Conservation (phyloP, 2,329 filamentous ascomycete genomes). For the Diaporthe citrichinensis region DNA sequence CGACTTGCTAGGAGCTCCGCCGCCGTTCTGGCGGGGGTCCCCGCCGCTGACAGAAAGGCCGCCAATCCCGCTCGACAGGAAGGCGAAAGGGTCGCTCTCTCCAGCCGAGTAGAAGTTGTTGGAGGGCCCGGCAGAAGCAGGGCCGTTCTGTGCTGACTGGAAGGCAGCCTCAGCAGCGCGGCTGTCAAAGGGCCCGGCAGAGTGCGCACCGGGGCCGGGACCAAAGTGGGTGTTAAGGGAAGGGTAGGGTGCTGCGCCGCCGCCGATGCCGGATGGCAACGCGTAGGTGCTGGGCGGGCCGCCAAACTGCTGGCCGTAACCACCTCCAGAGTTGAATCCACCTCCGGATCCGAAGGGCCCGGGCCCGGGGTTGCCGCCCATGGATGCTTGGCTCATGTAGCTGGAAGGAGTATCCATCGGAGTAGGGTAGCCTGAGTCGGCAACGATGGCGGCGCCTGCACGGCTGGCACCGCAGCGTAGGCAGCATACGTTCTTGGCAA, state of each 20-base stretch:
- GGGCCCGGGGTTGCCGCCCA: conserved; percentile 85
- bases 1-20: conserved; percentile 71
- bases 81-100: conserved; percentile 84
- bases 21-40: conserved; percentile 75
- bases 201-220: conserved; percentile 82
- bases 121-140: conserved; percentile 80
- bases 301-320: conserved; percentile 85
- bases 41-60: conserved; percentile 79
- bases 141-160: conserved; percentile 87
- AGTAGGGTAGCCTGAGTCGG: conserved; percentile 91
- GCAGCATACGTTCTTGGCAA: conserved; percentile 99
- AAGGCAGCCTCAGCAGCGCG: conserved; percentile 95
- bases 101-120: conserved; percentile 78
- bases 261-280: conserved; percentile 87
- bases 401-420: conserved; percentile 88
- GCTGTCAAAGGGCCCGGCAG: conserved; percentile 90
- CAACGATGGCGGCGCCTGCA: conserved; percentile 92
- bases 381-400: conserved; percentile 91
- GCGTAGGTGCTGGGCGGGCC: conserved; percentile 91
- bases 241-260: conserved; percentile 83
- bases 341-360: conserved; percentile 79
- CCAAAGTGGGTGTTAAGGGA: conserved; percentile 87
- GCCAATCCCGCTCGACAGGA: conserved; percentile 81
- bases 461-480: conserved; percentile 95
- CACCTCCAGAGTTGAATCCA: conserved; percentile 75